Percentiles rank a stretch among this genome's conserved stretches.
Evolutionary conservation across 352 stramenopile species (phyloP).

Genomic region (Achlya hypogyna): DNA sequence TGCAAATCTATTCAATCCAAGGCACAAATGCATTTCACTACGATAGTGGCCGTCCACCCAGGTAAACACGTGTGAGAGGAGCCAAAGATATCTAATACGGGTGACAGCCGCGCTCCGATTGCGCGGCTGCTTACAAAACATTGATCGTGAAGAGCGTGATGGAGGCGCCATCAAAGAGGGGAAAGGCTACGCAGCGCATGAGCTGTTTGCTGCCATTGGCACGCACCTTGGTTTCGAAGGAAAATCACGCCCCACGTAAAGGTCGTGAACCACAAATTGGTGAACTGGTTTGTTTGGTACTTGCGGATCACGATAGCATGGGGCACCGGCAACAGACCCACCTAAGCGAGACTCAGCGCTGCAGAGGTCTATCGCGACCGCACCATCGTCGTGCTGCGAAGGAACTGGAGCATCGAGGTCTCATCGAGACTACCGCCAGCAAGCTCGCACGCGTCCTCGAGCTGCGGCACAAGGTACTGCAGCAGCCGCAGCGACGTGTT

Average conservation of each 20-base stretch:
- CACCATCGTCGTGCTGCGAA: slow-evolving; percentile 95
- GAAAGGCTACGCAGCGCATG: slow-evolving; percentile 77
- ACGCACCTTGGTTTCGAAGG: slow-evolving; percentile 89
- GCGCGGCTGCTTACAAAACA: slow-evolving; percentile 75
- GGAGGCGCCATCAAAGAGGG: slow-evolving; percentile 94
- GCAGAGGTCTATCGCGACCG: not conserved
- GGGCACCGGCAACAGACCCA: slow-evolving; percentile 94
- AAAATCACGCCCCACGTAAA: slow-evolving; percentile 99
- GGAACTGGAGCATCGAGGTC: slow-evolving; percentile 93
- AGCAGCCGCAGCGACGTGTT: slow-evolving; percentile 92
- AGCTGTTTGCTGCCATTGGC: too few relatives aligned
- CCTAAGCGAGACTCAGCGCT: not conserved
- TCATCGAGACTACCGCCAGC: slow-evolving; percentile 88
- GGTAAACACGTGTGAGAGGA: too few relatives aligned
- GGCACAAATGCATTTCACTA: too few relatives aligned
- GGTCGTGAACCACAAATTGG: slow-evolving; percentile 97
- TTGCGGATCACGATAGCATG: slow-evolving; percentile 98
- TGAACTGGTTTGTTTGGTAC: slow-evolving; percentile 99
- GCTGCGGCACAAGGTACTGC: slow-evolving; percentile 90
- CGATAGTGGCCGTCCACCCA: too few relatives aligned
- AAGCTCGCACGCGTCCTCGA: slow-evolving; percentile 67
- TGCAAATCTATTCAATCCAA: too few relatives aligned
- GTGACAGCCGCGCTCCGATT: too few relatives aligned
- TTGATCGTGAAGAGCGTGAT: slow-evolving; percentile 95
- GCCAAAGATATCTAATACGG: too few relatives aligned